A percentile compares a stretch with the other conserved stretches of the same genome.
phyloP scores from a whole-genome alignment of 2,329 filamentous ascomycete species.

The Beauveria sp. region DNA sequence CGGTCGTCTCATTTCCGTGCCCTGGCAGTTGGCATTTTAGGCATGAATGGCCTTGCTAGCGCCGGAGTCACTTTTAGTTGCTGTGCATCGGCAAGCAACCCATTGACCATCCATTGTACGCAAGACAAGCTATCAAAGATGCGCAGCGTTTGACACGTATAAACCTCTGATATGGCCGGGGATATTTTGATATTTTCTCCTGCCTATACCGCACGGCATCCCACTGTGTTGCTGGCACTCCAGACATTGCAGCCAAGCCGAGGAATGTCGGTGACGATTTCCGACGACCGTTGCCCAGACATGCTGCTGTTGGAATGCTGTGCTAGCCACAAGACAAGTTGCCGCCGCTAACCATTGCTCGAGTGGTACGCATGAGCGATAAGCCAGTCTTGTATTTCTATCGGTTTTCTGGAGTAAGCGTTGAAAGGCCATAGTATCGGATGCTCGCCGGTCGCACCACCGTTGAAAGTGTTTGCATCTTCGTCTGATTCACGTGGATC shows the following conservation, averaged over 20 bases:
- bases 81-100: no score
- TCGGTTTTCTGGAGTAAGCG: no score
- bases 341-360: not conserved
- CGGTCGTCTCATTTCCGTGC: not conserved
- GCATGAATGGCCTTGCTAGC: not conserved
- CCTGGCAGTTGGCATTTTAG: not conserved
- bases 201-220: no score
- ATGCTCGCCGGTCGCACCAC: no score
- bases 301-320: not conserved
- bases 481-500: not conserved
- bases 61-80: no score
- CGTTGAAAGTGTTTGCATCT: no score
- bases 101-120: no score
- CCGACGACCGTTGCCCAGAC: not conserved
- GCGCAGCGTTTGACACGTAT: no score
- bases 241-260: not conserved
- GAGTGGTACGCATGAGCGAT: not conserved
- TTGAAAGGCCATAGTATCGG: no score
- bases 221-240: not conserved
- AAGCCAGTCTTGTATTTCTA: not conserved
- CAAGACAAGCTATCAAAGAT: no score
- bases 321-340: not conserved
- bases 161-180: no score
- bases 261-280: not conserved
- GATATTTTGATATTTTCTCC: no score